Base-by-base conservation (phyloP, 805 yeast genomes). In the Lipomyces oligophaga region DNA sequence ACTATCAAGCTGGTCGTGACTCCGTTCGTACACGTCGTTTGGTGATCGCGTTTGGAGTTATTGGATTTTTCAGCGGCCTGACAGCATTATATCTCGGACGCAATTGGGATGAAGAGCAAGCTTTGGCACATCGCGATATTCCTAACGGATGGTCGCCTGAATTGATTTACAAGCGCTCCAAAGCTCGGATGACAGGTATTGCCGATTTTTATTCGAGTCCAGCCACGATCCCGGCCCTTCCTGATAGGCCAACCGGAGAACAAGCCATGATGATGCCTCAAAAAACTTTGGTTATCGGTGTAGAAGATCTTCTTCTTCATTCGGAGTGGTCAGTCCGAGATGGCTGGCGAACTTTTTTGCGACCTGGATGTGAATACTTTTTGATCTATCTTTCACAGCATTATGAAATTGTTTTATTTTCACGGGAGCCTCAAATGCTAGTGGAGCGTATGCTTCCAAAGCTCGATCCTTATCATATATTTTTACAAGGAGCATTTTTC, bases 291-390 rank as follows among this genome's bases (percentile, higher is more conserved):
- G 97, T 93, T 5, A 67, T 93, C 59, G 81, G 85, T 25, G 75
- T 93, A 61, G 98, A 93, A 60, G 98, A 93, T 62, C 71, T 93
- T 50, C 75, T 93, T 63, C 79, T 90, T 47, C 96, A 93, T 66
- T 81, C 95, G 32, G 85, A 83, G 54, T 93, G 98, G 98, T 78
- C 85, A 47, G 79, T 86, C 58, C 80, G 85, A 67, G 75, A 79
- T 63, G 98, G 98, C 44, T 93, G 99, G 99, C 82, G 93, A 71
- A 90, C 97, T 13, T 97, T 96, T 25, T 93, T 93, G 74, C 86
- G 99, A 72, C 97, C 98, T 27, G 99, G 98, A 54, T 81, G 87
- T 52, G 98, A 94, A 67, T 93, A 93, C 73, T 93, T 93, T 70
- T 72, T 93, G 64, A 96, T 95, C 24, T 93, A 93, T 68, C 73